Percentiles rank a stretch among this genome's conserved stretches.
These are phyloP conservation scores for Penicillium sp. DNA, from an alignment of 2,329 filamentous ascomycete species.

Conservation along the genomic window DNA sequence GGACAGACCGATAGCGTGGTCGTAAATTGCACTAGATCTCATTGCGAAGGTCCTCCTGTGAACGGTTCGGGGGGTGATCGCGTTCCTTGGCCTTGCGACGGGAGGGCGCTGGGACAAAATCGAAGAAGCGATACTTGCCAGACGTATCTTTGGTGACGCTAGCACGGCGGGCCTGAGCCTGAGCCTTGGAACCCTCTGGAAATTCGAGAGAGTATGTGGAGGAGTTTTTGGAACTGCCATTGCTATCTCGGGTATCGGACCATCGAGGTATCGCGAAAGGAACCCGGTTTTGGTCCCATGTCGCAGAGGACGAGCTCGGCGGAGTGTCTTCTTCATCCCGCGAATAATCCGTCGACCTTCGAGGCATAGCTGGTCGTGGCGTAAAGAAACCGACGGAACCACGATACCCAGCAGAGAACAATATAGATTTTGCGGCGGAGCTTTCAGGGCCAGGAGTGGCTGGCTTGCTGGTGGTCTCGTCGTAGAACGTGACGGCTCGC, in stretches of 20 bases:
- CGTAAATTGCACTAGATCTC: conserved; percentile 31
- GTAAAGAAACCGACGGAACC: conserved; percentile 41
- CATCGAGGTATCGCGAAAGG: conserved; percentile 39
- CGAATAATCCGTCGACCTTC: conserved; percentile 36
- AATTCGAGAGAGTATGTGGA: conserved; percentile 44
- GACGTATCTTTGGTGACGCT: conserved; percentile 37
- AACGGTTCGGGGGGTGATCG: conserved; percentile 31
- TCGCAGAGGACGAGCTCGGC: conserved; percentile 41
- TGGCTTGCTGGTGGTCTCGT: conserved; percentile 37
- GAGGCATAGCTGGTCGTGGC: conserved; percentile 34
- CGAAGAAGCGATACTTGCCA: conserved; percentile 42
- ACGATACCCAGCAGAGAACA: conserved; percentile 31
- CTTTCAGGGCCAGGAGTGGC: conserved; percentile 35
- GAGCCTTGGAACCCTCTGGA: conserved; percentile 30
- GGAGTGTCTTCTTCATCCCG: conserved; percentile 43
- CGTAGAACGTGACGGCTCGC: conserved; percentile 38
- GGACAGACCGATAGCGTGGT: conserved; percentile 10
- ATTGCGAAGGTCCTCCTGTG: conserved; percentile 32
- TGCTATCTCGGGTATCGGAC: conserved; percentile 39
- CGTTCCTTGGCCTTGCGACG: conserved; percentile 40
- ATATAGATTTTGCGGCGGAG: conserved; percentile 13
- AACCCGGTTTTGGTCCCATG: conserved; percentile 40
- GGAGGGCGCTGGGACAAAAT: conserved; percentile 40
- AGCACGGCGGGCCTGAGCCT: conserved; percentile 24
- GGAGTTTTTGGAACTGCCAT: conserved; percentile 44